Conservation (phyloP, 441 rosid species). For the Erodium chrysanthum region DNA sequence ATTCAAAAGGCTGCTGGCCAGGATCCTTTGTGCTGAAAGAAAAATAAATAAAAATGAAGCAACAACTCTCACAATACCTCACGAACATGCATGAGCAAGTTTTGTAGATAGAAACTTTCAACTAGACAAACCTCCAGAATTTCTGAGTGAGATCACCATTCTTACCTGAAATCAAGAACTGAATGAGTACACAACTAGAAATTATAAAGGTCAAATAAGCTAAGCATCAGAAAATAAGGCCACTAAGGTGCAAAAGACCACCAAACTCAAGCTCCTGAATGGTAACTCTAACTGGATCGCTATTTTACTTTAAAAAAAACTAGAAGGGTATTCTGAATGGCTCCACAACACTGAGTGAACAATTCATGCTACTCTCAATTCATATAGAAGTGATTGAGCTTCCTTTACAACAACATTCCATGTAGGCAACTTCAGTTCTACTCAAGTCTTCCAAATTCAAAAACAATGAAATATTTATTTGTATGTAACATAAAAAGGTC, state of each 20-base stretch:
- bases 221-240: background rate
- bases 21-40: constrained; percentile 65
- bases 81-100: background rate
- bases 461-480: background rate
- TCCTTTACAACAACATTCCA: background rate
- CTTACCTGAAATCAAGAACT: constrained; percentile 47
- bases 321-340: background rate
- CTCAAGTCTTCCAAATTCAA: background rate
- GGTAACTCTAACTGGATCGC: too few species aligned
- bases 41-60: constrained; percentile 2
- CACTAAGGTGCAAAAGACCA: background rate
- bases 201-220: background rate
- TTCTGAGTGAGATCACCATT: constrained; percentile 72
- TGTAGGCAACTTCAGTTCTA: background rate
- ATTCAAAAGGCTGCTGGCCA: constrained; percentile 68
- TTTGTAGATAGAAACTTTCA: background rate
- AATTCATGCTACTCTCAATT: background rate
- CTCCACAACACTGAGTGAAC: background rate
- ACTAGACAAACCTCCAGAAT: constrained; percentile 68
- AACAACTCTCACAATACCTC: background rate
- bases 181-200: background rate
- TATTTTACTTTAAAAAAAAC: background rate
- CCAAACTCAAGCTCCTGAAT: too few species aligned
- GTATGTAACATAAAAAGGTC: background rate
- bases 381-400: background rate